Evolutionary conservation across 2,329 filamentous ascomycete genomes (phyloP).

Genomic region (Penicillium aurantiogriseum): DNA sequence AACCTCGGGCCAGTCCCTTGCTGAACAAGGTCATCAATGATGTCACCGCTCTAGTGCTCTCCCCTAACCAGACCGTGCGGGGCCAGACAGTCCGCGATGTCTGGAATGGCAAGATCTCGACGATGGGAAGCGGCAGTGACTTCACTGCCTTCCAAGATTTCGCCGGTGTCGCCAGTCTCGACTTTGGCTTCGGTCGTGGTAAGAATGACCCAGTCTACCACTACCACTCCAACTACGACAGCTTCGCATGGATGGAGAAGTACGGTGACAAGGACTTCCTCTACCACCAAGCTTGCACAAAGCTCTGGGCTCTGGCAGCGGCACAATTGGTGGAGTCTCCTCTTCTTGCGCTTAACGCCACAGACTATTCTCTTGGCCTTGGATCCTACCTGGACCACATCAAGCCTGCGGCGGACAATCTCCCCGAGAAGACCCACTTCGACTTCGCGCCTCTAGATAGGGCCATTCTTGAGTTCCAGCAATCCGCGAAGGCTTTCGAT

Average conservation of each 20-base stretch:
- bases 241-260: constrained; percentile 77
- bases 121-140: constrained; percentile 71
- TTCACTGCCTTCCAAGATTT: constrained; percentile 74
- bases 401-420: constrained; percentile 27
- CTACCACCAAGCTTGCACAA: constrained; percentile 63
- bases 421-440: constrained; percentile 29
- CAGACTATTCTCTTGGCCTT: constrained; percentile 62
- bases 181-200: constrained; percentile 58
- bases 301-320: constrained; percentile 62
- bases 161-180: constrained; percentile 64
- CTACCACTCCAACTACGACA: constrained; percentile 83
- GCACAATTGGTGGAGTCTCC: constrained; percentile 62
- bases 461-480: constrained; percentile 50
- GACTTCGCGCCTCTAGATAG: constrained; percentile 50
- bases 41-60: constrained; percentile 61
- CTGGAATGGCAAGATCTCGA: constrained; percentile 62
- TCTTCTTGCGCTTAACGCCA: constrained; percentile 63
- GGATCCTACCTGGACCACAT: constrained; percentile 41
- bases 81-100: constrained; percentile 68
- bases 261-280: constrained; percentile 66
- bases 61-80: constrained; percentile 70
- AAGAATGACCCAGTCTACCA: constrained; percentile 59
- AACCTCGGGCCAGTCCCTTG: constrained; percentile 67
- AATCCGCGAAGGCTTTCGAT: constrained; percentile 53
- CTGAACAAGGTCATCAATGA: constrained; percentile 71